These are phyloP conservation scores for Acanthamoeba royreba DNA, from an alignment of 208 protist species.

Conservation along the genomic window DNA sequence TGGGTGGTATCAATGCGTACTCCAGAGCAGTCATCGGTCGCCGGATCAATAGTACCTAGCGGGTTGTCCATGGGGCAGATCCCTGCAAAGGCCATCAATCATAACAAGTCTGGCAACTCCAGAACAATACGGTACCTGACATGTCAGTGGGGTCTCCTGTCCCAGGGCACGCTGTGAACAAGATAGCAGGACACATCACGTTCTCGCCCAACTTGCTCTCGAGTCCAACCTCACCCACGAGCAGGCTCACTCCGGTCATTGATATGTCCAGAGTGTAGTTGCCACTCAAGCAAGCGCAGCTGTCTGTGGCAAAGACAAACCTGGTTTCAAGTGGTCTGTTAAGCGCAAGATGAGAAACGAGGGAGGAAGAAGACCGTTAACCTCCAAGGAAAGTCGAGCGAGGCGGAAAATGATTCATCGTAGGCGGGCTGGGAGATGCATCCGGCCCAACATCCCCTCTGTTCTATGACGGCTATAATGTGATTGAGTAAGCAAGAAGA, in stretches of 20 bases:
- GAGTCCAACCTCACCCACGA: background rate
- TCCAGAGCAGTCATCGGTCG: background rate
- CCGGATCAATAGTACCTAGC: background rate
- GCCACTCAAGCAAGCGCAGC: background rate
- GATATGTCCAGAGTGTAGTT: background rate
- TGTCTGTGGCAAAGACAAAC: background rate
- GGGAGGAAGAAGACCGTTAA: no score
- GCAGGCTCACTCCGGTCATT: background rate
- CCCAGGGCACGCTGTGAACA: background rate
- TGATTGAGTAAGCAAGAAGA: background rate
- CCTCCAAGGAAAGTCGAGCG: background rate
- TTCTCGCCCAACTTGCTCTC: background rate
- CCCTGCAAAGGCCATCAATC: background rate
- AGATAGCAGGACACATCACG: background rate
- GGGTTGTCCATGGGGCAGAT: background rate
- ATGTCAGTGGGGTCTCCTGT: background rate
- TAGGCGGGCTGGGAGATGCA: background rate
- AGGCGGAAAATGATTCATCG: background rate
- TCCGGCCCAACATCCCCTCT: background rate
- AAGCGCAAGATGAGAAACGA: no score
- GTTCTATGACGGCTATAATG: background rate
- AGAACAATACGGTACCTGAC: background rate
- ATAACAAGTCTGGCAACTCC: background rate
- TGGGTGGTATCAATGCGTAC: background rate
- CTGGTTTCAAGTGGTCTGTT: no score